Conservation (phyloP, 371 early-diverging fungal species). For the Chytridium lagenaria region DNA sequence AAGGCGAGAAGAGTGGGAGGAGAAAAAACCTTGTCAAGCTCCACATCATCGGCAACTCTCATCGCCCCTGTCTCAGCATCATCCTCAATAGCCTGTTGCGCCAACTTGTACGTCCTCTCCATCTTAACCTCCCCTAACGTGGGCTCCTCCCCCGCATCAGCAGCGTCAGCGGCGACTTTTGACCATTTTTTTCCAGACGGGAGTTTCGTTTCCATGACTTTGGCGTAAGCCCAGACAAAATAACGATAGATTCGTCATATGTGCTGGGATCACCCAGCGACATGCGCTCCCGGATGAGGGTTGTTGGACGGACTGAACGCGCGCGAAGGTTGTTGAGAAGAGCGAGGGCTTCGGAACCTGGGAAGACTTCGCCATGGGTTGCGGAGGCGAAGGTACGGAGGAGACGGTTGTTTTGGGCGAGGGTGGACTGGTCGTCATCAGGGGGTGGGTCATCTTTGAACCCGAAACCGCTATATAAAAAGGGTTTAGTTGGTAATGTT, state of each 20-base stretch:
- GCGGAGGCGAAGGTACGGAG: constrained; percentile 46
- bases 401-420: constrained; percentile 54
- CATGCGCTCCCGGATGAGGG: constrained; percentile 63
- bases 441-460: constrained; percentile 48
- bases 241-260: too few relatives aligned
- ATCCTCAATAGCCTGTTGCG: constrained; percentile 25
- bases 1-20: neutral
- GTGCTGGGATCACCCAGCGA: constrained; percentile 66
- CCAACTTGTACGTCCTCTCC: constrained; percentile 55
- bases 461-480: constrained; percentile 53
- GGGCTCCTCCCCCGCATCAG: constrained; percentile 25
- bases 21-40: constrained; percentile 20
- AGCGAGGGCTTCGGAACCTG: constrained; percentile 58
- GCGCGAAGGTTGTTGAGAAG: constrained; percentile 55
- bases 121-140: constrained; percentile 49
- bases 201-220: constrained; percentile 58
- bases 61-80: constrained; percentile 7
- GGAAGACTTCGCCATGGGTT: constrained; percentile 37
- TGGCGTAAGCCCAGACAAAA: constrained; percentile 64
- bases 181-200: constrained; percentile 70
- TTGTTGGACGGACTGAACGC: constrained; percentile 63
- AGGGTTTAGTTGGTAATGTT: too few relatives aligned
- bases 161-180: constrained; percentile 48
- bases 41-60: constrained; percentile 37
- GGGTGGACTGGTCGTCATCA: constrained; percentile 13